phyloP scores from a whole-genome alignment of 2,329 filamentous ascomycete genomes.

The Curvularia sp. region DNA sequence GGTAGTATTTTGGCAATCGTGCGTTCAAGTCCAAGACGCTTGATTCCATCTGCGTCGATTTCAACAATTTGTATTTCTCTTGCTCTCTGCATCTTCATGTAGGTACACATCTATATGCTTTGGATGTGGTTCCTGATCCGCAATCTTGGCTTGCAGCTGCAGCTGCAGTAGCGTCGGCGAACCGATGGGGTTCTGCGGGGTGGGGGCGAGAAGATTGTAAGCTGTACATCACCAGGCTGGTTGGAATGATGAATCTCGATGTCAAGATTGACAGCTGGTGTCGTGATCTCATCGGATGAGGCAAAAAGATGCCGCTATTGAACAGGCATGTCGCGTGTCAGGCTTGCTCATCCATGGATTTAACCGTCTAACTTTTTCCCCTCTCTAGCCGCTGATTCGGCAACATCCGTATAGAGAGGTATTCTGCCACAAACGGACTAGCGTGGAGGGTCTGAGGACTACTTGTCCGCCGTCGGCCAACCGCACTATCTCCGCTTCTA shows the following conservation, averaged over 20 bases:
- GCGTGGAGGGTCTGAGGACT: conserved; percentile 7
- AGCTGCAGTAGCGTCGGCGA: conserved; percentile 16
- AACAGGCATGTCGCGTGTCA: background rate
- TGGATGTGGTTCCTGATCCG: conserved; percentile 17
- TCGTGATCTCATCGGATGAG: conserved; percentile 13
- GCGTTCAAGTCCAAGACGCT: background rate
- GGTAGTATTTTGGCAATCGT: background rate
- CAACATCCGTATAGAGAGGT: conserved; percentile 16
- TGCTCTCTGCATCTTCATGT: background rate
- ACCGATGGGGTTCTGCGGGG: conserved; percentile 11
- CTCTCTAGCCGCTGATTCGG: conserved; percentile 11
- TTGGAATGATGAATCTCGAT: background rate
- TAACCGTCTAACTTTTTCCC: background rate
- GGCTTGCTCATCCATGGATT: conserved; percentile 2
- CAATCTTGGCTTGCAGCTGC: conserved; percentile 8
- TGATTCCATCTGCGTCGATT: background rate
- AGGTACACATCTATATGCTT: background rate
- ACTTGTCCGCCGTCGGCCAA: conserved; percentile 21
- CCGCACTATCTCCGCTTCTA: conserved; percentile 16
- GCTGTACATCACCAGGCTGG: conserved; percentile 1
- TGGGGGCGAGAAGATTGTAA: background rate
- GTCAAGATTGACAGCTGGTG: background rate
- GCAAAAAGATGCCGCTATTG: conserved; percentile 1
- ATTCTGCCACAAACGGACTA: conserved; percentile 12
- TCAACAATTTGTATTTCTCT: background rate